A percentile compares a stretch with the other conserved stretches of the same genome.
Conservation (phyloP, 441 rosid genomes). For the Adansonia rubrostipa region DNA sequence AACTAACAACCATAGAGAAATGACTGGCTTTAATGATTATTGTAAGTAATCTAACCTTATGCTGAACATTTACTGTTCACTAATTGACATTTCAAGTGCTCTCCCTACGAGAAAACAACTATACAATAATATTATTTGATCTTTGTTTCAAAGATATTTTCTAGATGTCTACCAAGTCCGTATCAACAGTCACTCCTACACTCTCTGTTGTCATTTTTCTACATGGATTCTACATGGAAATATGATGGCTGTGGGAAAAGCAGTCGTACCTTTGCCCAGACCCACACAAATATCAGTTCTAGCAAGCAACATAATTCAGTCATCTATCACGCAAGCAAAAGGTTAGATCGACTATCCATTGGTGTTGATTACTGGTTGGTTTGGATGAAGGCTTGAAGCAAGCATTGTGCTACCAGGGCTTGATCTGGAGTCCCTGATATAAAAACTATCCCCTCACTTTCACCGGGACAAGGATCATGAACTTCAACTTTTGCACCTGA, state of each 20-base stretch:
- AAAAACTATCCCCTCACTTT: slow-evolving; percentile 44
- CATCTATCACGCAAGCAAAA: neutral
- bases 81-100: neutral
- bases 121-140: neutral
- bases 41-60: neutral
- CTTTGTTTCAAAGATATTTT: neutral
- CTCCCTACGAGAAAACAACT: too few species aligned
- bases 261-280: neutral
- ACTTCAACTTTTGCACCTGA: slow-evolving; percentile 55
- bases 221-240: neutral
- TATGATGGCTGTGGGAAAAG: neutral
- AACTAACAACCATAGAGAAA: too few species aligned
- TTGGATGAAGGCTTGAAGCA: slow-evolving; percentile 54
- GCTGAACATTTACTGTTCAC: neutral
- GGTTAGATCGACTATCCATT: neutral
- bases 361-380: slow-evolving; percentile 24
- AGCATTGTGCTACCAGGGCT: slow-evolving; percentile 52
- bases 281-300: neutral
- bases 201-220: neutral
- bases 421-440: slow-evolving; percentile 57
- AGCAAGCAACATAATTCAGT: neutral
- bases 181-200: neutral
- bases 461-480: slow-evolving; percentile 39
- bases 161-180: neutral
- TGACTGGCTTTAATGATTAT: too few species aligned